phyloP scores from a whole-genome alignment of 306 rosid species.

The Cucumis sativus region DNA sequence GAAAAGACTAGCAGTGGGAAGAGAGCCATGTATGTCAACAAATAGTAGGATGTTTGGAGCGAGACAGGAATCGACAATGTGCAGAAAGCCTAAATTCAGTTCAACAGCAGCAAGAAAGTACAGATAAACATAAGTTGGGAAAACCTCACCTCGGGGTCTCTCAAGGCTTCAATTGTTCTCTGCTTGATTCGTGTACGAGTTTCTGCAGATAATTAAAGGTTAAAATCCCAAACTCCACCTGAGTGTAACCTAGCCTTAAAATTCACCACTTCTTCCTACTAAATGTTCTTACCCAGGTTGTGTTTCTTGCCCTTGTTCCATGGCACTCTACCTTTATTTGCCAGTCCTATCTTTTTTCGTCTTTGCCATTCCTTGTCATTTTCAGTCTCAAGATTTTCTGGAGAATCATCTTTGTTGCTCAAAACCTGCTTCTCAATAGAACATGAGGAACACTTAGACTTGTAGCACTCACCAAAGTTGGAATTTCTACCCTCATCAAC shows the following conservation, averaged over 20 bases:
- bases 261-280: neutral
- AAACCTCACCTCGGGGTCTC: conserved; percentile 91
- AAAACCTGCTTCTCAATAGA: conserved; percentile 11
- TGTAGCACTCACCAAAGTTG: conserved; percentile 9
- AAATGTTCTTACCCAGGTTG: conserved; percentile 37
- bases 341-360: conserved; percentile 61
- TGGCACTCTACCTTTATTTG: conserved; percentile 80
- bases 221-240: conserved; percentile 11
- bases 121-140: conserved; percentile 34
- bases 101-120: neutral
- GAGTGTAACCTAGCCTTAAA: neutral
- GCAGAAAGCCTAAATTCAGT: neutral
- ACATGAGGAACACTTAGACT: conserved; percentile 12
- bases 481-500: conserved; percentile 18
- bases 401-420: conserved; percentile 11
- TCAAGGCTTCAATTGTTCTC: conserved; percentile 70
- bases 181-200: conserved; percentile 57
- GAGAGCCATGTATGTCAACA: neutral
- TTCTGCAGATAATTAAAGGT: conserved; percentile 30
- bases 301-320: conserved; percentile 97
- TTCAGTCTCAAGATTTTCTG: conserved; percentile 6
- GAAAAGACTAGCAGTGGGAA: neutral
- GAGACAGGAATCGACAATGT: neutral
- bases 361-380: conserved; percentile 49
- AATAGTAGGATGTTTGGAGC: neutral